phyloP scores from a whole-genome alignment of 1,284 basidiomycete species.

The Ceratobasidium sp. region DNA sequence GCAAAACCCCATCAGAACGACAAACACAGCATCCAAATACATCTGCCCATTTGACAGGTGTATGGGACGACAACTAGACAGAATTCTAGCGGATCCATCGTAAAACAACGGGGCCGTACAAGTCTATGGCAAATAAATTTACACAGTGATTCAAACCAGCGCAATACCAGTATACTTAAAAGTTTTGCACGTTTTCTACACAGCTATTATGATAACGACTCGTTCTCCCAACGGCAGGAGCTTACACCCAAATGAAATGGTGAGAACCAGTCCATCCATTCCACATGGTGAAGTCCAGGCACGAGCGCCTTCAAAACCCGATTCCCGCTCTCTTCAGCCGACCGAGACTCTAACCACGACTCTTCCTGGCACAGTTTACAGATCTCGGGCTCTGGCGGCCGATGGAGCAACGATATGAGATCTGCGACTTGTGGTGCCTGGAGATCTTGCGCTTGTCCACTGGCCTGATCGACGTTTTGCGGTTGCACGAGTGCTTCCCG shows the following conservation, averaged over 20 bases:
- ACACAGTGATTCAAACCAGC: too few species aligned
- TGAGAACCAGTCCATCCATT: conserved; percentile 33
- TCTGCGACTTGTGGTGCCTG: neutral
- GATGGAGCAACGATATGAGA: conserved; percentile 16
- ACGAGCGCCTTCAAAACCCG: conserved; percentile 1
- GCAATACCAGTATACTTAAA: too few species aligned
- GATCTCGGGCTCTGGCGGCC: neutral
- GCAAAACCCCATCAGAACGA: too few species aligned
- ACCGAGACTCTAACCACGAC: neutral
- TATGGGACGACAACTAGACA: too few species aligned
- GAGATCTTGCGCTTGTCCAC: neutral
- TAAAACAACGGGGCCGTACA: too few species aligned
- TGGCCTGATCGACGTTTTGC: neutral
- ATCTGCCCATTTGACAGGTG: too few species aligned
- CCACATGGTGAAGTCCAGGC: neutral
- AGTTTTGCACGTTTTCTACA: neutral
- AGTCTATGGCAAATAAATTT: too few species aligned
- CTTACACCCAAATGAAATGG: conserved; percentile 6
- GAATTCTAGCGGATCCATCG: too few species aligned
- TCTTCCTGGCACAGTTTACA: conserved; percentile 4
- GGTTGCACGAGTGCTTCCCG: neutral
- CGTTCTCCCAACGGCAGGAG: neutral
- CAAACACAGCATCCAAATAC: too few species aligned
- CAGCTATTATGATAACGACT: too few species aligned
- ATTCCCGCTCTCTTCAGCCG: conserved; percentile 2